Evolutionary conservation across 2,329 filamentous ascomycete genomes (phyloP).

Genomic region (Fusarium sp.): DNA sequence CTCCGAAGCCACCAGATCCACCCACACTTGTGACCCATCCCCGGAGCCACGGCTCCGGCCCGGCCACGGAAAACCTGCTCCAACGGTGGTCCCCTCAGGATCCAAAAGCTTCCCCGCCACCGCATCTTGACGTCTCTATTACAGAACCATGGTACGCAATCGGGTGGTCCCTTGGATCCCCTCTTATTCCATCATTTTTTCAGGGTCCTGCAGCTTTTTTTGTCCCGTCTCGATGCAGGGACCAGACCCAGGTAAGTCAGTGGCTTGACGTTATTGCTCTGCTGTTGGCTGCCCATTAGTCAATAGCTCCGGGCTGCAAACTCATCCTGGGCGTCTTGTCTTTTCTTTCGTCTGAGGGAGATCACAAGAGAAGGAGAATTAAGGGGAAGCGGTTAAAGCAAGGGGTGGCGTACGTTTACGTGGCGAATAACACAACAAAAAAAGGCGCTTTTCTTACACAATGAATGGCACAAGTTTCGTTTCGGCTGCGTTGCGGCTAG

Average conservation of each 20-base stretch:
- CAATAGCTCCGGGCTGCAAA: too few species aligned
- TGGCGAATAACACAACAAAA: slow-evolving; percentile 23
- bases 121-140: slow-evolving; percentile 22
- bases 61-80: not conserved
- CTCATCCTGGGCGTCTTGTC: too few species aligned
- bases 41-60: not conserved
- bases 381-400: not conserved
- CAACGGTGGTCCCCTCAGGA: not conserved
- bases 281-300: too few species aligned
- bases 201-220: slow-evolving; percentile 6
- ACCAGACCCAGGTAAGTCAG: too few species aligned
- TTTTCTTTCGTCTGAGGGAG: too few species aligned
- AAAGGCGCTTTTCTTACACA: not conserved
- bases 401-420: slow-evolving; percentile 17
- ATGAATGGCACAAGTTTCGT: slow-evolving; percentile 7
- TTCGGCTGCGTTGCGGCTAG: not conserved
- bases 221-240: slow-evolving; percentile 4
- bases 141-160: not conserved
- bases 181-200: slow-evolving; percentile 5
- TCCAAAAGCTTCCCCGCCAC: not conserved
- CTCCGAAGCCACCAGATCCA: too few species aligned
- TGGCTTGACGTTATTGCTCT: too few species aligned
- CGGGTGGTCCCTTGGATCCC: not conserved
- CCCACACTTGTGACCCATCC: too few species aligned
- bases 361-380: too few species aligned